Percentiles rank a stretch among this genome's conserved stretches.
phyloP scores from a whole-genome alignment of 371 early-diverging fungal species.

The Rhizopus delemar region DNA sequence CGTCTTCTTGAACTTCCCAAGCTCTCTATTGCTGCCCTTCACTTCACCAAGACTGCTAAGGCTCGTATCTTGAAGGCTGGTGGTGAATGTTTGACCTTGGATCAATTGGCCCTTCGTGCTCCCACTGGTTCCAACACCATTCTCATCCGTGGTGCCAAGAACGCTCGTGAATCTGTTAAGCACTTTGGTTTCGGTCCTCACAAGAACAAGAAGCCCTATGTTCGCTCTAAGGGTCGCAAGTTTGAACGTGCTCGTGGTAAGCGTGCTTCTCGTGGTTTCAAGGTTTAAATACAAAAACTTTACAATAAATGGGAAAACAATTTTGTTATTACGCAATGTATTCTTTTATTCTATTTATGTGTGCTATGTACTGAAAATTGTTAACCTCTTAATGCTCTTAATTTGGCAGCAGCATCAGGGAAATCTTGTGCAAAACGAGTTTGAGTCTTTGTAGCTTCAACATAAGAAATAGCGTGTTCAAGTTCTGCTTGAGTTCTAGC shows the following conservation, averaged over 20 bases:
- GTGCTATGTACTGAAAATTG: neutral
- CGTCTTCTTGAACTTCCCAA: slow-evolving; percentile 94
- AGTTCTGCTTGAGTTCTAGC: slow-evolving; percentile 90
- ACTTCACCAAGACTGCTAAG: slow-evolving; percentile 90
- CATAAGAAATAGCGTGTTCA: slow-evolving; percentile 79
- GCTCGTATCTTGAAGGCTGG: slow-evolving; percentile 94
- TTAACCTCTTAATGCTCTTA: slow-evolving; percentile 37
- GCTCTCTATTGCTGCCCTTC: slow-evolving; percentile 93
- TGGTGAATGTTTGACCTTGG: slow-evolving; percentile 94
- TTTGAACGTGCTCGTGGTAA: slow-evolving; percentile 98
- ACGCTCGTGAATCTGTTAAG: slow-evolving; percentile 92
- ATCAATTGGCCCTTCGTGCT: slow-evolving; percentile 94
- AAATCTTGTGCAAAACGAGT: slow-evolving; percentile 46
- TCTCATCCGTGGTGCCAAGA: slow-evolving; percentile 84
- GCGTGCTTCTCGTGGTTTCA: slow-evolving; percentile 90
- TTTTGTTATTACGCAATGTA: no score
- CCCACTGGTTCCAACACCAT: slow-evolving; percentile 96
- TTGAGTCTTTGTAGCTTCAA: slow-evolving; percentile 63
- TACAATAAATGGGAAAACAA: neutral
- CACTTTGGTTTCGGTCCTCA: slow-evolving; percentile 77
- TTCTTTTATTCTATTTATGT: no score
- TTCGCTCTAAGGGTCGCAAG: slow-evolving; percentile 97
- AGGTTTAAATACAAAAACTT: slow-evolving; percentile 37
- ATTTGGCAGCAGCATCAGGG: slow-evolving; percentile 49
- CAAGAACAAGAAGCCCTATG: slow-evolving; percentile 81